These are phyloP conservation scores for Pestalotiopsis fici DNA, from an alignment of 2,329 filamentous ascomycete genomes.

Conservation along the genomic window DNA sequence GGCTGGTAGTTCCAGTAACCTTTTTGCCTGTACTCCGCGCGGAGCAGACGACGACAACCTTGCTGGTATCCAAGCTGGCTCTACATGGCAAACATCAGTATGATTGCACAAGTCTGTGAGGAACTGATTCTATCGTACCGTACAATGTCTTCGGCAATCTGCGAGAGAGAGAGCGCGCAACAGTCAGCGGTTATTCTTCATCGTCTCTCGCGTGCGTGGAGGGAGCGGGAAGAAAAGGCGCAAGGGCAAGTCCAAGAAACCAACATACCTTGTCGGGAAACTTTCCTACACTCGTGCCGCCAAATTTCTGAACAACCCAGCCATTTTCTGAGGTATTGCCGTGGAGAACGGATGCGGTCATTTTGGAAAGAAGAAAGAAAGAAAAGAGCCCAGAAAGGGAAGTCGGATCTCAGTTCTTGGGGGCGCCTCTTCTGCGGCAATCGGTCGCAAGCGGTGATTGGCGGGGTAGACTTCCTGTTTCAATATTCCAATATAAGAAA, in stretches of 20 bases:
- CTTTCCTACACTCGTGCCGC: constrained; percentile 93
- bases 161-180: not conserved
- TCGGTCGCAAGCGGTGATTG: not conserved
- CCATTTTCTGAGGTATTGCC: constrained; percentile 40
- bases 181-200: not conserved
- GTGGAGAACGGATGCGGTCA: constrained; percentile 16
- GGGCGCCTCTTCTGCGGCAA: not conserved
- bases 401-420: not conserved
- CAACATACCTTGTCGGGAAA: constrained; percentile 69
- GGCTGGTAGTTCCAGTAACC: constrained; percentile 90
- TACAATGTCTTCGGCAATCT: constrained; percentile 72
- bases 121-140: constrained; percentile 40
- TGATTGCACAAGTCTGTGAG: not conserved
- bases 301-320: constrained; percentile 95
- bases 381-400: not conserved
- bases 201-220: constrained; percentile 13
- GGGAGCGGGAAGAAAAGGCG: not conserved
- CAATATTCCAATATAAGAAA: not conserved
- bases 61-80: constrained; percentile 64
- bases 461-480: not conserved
- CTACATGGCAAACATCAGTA: constrained; percentile 34
- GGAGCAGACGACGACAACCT: constrained; percentile 92
- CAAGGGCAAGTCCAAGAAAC: constrained; percentile 25
- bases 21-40: constrained; percentile 94
- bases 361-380: not conserved